Evolutionary conservation across 768 basidiomycete species (phyloP).

Genomic region (Lepiota subincarnata): DNA sequence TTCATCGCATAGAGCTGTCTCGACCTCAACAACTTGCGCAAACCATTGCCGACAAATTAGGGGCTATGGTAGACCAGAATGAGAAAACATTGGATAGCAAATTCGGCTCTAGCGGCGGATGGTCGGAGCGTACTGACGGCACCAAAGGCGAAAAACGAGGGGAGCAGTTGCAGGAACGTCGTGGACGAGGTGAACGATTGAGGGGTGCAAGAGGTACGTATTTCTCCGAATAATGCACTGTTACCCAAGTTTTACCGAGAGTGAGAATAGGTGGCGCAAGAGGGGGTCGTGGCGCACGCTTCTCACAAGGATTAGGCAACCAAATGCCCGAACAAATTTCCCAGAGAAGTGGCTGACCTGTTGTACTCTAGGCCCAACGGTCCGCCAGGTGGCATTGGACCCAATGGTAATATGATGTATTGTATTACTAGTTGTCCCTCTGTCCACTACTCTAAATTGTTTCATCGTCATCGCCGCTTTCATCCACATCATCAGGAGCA

Average conservation of each 20-base stretch:
- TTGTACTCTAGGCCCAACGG: neutral
- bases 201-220: conserved; percentile 57
- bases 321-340: conserved; percentile 55
- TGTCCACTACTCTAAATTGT: neutral
- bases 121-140: conserved; percentile 68
- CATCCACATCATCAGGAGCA: conserved; percentile 17
- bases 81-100: conserved; percentile 87
- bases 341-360: conserved; percentile 17
- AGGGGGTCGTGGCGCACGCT: conserved; percentile 72
- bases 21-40: conserved; percentile 89
- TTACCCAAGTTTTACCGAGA: neutral
- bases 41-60: conserved; percentile 84
- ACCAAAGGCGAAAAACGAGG: conserved; percentile 74
- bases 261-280: conserved; percentile 47
- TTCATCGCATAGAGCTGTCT: conserved; percentile 87
- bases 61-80: conserved; percentile 83
- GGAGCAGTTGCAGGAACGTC: conserved; percentile 74
- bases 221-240: neutral
- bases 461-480: conserved; percentile 13
- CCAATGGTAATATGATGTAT: neutral
- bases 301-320: conserved; percentile 79
- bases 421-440: neutral
- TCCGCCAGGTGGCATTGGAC: neutral
- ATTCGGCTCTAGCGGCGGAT: conserved; percentile 61
- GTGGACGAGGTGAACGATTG: conserved; percentile 68